A percentile compares a stretch with the other conserved stretches of the same genome.
phyloP scores from a whole-genome alignment of 805 yeast genomes.

The Wickerhamiella qilinensis region DNA sequence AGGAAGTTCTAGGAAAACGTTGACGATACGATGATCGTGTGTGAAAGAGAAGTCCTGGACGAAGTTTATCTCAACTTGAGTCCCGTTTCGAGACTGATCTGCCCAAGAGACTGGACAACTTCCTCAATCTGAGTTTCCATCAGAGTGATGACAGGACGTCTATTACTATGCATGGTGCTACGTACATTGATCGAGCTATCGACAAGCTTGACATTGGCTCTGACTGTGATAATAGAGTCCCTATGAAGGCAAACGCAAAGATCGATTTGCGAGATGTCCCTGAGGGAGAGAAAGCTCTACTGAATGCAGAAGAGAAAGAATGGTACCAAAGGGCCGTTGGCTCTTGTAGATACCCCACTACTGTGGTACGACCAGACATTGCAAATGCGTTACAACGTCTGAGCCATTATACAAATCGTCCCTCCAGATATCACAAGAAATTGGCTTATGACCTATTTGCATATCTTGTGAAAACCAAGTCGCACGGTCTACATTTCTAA shows the following conservation, averaged over 20 bases:
- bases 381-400: neutral
- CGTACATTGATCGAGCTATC: neutral
- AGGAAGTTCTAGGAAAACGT: too few species aligned
- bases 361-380: neutral
- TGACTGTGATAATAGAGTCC: neutral
- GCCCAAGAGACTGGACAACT: too few species aligned
- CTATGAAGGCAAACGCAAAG: neutral
- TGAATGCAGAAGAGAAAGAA: neutral
- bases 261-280: neutral
- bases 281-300: neutral
- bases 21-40: neutral
- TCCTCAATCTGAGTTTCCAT: too few species aligned
- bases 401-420: neutral
- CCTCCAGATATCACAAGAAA: neutral
- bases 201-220: neutral
- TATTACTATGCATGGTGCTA: too few species aligned
- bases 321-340: neutral
- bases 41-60: neutral
- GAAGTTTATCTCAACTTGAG: neutral
- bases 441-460: neutral
- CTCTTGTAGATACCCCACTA: neutral
- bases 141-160: too few species aligned
- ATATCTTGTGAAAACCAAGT: neutral
- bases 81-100: neutral
- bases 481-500: neutral